Evolutionary conservation across 2,329 filamentous ascomycete genomes (phyloP), one percentile per base, ranked within the genome.

Genomic region (Penicillium sp.): DNA sequence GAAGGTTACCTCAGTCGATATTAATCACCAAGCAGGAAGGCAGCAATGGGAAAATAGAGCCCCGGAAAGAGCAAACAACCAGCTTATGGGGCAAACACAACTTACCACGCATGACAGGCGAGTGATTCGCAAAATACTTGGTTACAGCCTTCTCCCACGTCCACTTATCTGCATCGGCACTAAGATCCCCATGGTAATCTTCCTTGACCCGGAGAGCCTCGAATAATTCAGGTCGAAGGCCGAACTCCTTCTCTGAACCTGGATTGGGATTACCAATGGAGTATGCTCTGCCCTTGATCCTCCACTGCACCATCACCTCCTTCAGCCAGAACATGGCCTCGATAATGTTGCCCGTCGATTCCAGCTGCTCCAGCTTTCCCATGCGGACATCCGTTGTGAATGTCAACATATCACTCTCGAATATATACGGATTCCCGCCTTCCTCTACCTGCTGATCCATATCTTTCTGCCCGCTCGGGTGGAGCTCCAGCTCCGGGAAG

Each of bases 341-440:
- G n/a, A 94, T 87, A 2, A 85, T 64, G 83, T 0, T 88, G 88
- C 42, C 92, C 88, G 38, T 89, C 85, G 64, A 82, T 83, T 59
- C 87, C 81, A 98, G 78, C 76, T 97, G 89, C 2, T 82, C 81
- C 0, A 90, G 83, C 81, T 98, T 98, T 62, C 88, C 85, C 92
- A 96, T 97, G 50, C 94, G 87, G 9, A 86, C 87, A 76, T 98
- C 95, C 0, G 93, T 97, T 0, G 94, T 97, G 72, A 97, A 89
- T 0, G 90, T 89, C 3, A 90, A 85, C 69, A 94, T 81, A 67
- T 98, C 93, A 69, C 87, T 92, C 71, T 91, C 88, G 73, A 86
- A 97, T 0, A 86, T 79, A 7, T 79, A 68, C 4, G 91, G 88
- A 76, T 97, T 97, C 65, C 68, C 54, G 0, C 70, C 73, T 2